Percentiles rank a stretch among this genome's conserved stretches.
These are phyloP conservation scores for Coemansia sp. DNA, from an alignment of 192 early-diverging fungal genomes.

Conservation along the genomic window DNA sequence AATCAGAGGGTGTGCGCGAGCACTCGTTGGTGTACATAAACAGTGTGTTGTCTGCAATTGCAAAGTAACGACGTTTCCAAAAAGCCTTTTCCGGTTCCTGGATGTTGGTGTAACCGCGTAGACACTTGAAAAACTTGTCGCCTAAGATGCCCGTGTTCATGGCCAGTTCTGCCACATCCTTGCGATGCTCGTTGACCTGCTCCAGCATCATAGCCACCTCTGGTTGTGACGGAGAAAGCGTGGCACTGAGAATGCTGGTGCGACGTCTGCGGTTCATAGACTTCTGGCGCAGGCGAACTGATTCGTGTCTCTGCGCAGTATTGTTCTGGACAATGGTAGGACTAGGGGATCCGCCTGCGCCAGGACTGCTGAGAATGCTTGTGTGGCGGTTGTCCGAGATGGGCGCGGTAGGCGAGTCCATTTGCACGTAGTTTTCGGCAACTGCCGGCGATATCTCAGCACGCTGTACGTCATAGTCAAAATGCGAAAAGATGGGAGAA, in stretches of 20 bases:
- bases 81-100: constrained; percentile 43
- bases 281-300: constrained; percentile 9
- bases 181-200: constrained; percentile 31
- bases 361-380: constrained; percentile 5
- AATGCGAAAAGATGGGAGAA: constrained; percentile 24
- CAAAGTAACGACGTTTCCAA: constrained; percentile 53
- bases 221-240: constrained; percentile 17
- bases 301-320: constrained; percentile 4
- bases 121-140: constrained; percentile 32
- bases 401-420: constrained; percentile 2
- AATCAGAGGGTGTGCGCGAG: constrained; percentile 39
- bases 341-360: neutral
- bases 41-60: constrained; percentile 34
- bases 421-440: constrained; percentile 1
- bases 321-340: neutral
- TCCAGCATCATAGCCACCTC: constrained; percentile 33
- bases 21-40: constrained; percentile 52
- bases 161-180: constrained; percentile 29
- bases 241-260: constrained; percentile 17
- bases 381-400: neutral
- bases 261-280: constrained; percentile 18
- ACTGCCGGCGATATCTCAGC: constrained; percentile 8
- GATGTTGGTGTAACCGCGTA: constrained; percentile 48
- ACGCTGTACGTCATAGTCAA: constrained; percentile 10
- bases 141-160: constrained; percentile 34